Conservation (phyloP, 306 rosid genomes). For the Fagus sylvatica region DNA sequence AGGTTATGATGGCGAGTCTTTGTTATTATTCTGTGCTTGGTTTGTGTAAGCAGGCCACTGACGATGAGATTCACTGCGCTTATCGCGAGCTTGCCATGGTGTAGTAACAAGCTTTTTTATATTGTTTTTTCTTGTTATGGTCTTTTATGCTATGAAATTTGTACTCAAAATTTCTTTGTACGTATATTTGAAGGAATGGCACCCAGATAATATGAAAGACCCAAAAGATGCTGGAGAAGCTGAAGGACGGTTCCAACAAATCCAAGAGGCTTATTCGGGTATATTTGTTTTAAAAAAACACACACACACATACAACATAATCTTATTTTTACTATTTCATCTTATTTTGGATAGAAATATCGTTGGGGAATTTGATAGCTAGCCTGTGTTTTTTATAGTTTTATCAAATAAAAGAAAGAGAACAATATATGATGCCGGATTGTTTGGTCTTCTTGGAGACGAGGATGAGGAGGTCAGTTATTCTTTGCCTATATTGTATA, state of each 20-base stretch:
- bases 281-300: too few species aligned
- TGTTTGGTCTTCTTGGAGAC: constrained; percentile 42
- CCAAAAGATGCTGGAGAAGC: constrained; percentile 30
- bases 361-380: too few species aligned
- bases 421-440: constrained; percentile 43
- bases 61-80: not conserved
- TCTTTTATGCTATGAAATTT: not conserved
- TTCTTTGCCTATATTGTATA: too few species aligned
- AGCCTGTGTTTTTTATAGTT: constrained; percentile 1
- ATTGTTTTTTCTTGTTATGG: not conserved
- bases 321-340: too few species aligned
- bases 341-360: not conserved
- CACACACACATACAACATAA: too few species aligned
- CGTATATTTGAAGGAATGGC: too few species aligned
- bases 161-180: too few species aligned
- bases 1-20: not conserved
- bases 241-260: constrained; percentile 34
- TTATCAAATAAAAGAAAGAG: constrained; percentile 44
- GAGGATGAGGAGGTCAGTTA: constrained; percentile 37
- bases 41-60: constrained; percentile 4
- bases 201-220: too few species aligned
- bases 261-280: constrained; percentile 55
- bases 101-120: not conserved
- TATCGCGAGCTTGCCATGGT: constrained; percentile 20
- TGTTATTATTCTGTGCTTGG: constrained; percentile 17